Evolutionary conservation across 179 eudicot genomes (phyloP), one percentile per base, ranked within the genome.

Genomic region (Nepenthes alata): DNA sequence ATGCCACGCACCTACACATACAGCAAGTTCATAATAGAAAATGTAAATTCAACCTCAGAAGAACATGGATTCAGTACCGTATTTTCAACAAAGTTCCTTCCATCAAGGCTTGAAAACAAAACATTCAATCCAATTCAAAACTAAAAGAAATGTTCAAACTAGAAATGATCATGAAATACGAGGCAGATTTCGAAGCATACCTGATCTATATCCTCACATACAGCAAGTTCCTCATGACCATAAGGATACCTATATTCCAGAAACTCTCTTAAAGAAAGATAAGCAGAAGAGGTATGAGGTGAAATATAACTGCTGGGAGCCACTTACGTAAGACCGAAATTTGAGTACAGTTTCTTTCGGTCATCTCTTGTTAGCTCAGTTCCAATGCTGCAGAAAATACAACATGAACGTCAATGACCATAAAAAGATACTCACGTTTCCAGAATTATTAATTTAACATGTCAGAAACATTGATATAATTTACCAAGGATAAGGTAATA

Each of bases 341-440:
- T 83, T 60, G 98, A 89, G 77, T 89, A 91, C 72, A 91, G 65
- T 80, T 88, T 91, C 83, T 74, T 84, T 14, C 96, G 89, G 57
- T 91, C 98, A 67, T 91, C 98, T 56, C 98, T 83, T 38, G 98
- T 91, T 57, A 91, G 96, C 78, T 91, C 98, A 37, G 98, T 91
- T 59, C 98, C 96, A 70, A 91, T 89, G 74, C 98, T 91, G 86
- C 67, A 80, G 37, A 66, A 50, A 60, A 48, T 36, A 15, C 53
- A 49, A 25, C 25, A 25, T 25, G 59, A 49, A 51, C 45, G 48
- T 12, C 58, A 39, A 39, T 44, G 60, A 63, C 47, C 14, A 34
- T 35, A 16, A 57, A 59, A 38, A 3, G 13, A 62, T 16, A 52
- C 45, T 41, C 6, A 52, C 13, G 7, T 52, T 25, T 25, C 25